A percentile compares a stretch with the other conserved stretches of the same genome.
Conservation (phyloP, 2,329 filamentous ascomycete genomes). For the Sporothrix euskadiensis region DNA sequence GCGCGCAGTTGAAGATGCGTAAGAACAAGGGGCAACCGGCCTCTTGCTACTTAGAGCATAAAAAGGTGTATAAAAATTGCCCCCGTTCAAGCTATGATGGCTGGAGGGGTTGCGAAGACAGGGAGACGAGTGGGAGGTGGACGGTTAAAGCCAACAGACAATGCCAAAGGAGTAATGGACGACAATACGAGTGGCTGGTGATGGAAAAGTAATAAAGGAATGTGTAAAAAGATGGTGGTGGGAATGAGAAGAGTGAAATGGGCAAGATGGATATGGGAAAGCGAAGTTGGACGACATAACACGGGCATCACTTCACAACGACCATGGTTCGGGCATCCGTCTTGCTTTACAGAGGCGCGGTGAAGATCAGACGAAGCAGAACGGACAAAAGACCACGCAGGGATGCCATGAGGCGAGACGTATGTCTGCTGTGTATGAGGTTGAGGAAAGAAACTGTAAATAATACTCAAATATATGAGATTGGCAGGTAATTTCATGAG, state of each 20-base stretch:
- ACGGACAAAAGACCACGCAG: slow-evolving; percentile 13
- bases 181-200: not conserved
- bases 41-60: not conserved
- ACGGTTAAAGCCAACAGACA: not conserved
- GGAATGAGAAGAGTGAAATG: not conserved
- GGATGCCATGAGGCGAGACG: slow-evolving; percentile 4
- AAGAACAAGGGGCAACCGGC: not conserved
- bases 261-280: not conserved
- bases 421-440: not conserved
- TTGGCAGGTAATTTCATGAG: not conserved
- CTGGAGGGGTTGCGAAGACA: not conserved
- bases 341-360: slow-evolving; percentile 25
- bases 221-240: not conserved
- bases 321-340: slow-evolving; percentile 18
- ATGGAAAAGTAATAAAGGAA: not conserved
- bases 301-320: not conserved
- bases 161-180: not conserved
- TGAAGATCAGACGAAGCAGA: slow-evolving; percentile 31
- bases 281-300: not conserved
- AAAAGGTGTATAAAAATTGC: not conserved
- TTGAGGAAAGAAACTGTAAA: no score
- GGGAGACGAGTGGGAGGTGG: not conserved
- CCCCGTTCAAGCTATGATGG: not conserved
- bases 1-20: not conserved
- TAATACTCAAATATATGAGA: not conserved